phyloP scores from a whole-genome alignment of 495 filamentous ascomycete species.

The Eremomyces bilateralis region DNA sequence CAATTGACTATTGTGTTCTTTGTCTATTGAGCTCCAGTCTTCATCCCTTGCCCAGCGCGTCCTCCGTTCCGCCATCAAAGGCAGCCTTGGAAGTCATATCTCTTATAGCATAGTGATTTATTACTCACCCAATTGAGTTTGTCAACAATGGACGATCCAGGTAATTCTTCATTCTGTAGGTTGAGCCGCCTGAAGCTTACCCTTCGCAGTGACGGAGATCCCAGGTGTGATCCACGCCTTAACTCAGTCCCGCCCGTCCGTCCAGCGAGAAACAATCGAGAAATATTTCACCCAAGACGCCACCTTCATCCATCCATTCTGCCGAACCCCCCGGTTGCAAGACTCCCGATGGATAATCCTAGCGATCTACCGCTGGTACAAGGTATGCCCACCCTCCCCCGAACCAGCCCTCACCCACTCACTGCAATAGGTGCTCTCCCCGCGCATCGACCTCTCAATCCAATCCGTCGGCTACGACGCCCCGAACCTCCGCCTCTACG shows the following conservation, averaged over 20 bases:
- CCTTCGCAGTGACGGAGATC: constrained; percentile 31
- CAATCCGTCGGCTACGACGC: constrained; percentile 57
- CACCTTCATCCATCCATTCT: constrained; percentile 63
- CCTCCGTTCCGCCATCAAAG: no score
- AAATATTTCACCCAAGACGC: constrained; percentile 47
- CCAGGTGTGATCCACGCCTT: constrained; percentile 39
- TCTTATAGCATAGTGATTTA: no score
- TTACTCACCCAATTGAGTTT: neutral
- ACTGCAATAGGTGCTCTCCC: no score
- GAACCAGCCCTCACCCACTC: no score
- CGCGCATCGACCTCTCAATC: constrained; percentile 45
- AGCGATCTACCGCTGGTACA: constrained; percentile 70
- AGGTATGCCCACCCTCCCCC: no score
- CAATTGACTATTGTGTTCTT: no score
- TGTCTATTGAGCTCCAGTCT: no score
- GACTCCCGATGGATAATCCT: constrained; percentile 37
- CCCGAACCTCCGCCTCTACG: constrained; percentile 39
- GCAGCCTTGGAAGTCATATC: no score
- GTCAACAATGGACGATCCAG: neutral
- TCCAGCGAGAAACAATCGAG: constrained; percentile 40
- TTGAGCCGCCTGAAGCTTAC: neutral
- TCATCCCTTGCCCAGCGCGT: no score
- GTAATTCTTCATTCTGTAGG: neutral
- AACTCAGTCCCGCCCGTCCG: constrained; percentile 36
- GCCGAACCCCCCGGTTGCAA: constrained; percentile 39